Conservation (phyloP, 2,329 filamentous ascomycete species). For the Acrocalymma vagum region DNA sequence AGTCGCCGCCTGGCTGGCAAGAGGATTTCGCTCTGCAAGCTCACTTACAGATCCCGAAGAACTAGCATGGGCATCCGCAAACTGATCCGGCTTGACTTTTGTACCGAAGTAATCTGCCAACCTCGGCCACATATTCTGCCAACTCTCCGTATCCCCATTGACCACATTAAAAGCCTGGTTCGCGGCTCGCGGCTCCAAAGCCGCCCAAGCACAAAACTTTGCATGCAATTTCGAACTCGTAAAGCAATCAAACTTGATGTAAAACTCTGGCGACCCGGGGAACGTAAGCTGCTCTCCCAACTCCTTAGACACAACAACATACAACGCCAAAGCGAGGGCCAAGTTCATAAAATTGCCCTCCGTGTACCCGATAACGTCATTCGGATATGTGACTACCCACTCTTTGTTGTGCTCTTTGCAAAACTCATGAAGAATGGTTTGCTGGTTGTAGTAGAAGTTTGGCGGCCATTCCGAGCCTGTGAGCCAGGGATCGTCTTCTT, state of each 20-base stretch:
- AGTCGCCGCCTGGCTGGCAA: conserved; percentile 25
- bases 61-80: conserved; percentile 8
- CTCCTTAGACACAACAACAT: conserved; percentile 37
- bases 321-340: conserved; percentile 36
- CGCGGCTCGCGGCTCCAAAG: conserved; percentile 38
- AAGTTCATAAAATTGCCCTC: conserved; percentile 50
- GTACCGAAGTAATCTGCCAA: conserved; percentile 48
- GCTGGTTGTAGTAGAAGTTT: conserved; percentile 63
- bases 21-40: conserved; percentile 28
- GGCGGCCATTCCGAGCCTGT: conserved; percentile 42
- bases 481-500: conserved; percentile 57
- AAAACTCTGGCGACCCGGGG: conserved; percentile 37
- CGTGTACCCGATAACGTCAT: conserved; percentile 56
- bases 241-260: conserved; percentile 39
- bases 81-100: conserved; percentile 39
- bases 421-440: conserved; percentile 52
- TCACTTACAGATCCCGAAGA: conserved; percentile 1
- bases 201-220: conserved; percentile 42
- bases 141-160: conserved; percentile 53
- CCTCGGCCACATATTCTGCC: conserved; percentile 55
- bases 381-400: conserved; percentile 55
- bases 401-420: conserved; percentile 42
- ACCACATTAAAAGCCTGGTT: conserved; percentile 55
- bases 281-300: conserved; percentile 32
- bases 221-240: conserved; percentile 34